These are phyloP conservation scores for Phytophthora cryptogea DNA, from an alignment of 352 stramenopile species.

Conservation along the genomic window DNA sequence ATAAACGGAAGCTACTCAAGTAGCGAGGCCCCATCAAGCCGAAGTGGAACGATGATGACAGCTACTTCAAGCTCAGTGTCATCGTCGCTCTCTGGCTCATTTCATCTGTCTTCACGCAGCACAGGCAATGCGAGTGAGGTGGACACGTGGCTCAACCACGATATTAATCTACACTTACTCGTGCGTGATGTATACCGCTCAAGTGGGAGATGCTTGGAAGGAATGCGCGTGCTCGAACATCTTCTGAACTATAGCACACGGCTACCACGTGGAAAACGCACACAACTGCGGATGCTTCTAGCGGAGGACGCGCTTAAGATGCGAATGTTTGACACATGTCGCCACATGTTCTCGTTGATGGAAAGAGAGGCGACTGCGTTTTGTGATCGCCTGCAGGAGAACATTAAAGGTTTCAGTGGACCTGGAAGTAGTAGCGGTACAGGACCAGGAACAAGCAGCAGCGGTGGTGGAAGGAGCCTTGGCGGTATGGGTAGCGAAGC, in stretches of 20 bases:
- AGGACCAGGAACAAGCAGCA: slow-evolving; percentile 48
- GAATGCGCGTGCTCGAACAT: slow-evolving; percentile 78
- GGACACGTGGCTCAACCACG: slow-evolving; percentile 82
- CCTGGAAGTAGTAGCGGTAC: slow-evolving; percentile 48
- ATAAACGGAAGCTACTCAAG: slow-evolving; percentile 55
- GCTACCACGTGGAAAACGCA: slow-evolving; percentile 79
- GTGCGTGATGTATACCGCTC: slow-evolving; percentile 80
- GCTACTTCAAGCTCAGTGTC: slow-evolving; percentile 68
- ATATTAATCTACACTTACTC: slow-evolving; percentile 84
- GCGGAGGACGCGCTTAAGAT: slow-evolving; percentile 81
- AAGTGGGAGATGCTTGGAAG: slow-evolving; percentile 80
- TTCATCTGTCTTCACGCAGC: slow-evolving; percentile 57
- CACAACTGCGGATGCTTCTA: slow-evolving; percentile 76
- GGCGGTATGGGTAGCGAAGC: slow-evolving; percentile 78
- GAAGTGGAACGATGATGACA: slow-evolving; percentile 73
- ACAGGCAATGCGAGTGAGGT: slow-evolving; percentile 69
- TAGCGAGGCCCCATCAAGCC: slow-evolving; percentile 53
- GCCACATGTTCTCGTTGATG: slow-evolving; percentile 73
- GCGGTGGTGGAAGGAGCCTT: slow-evolving; percentile 61
- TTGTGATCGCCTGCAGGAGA: slow-evolving; percentile 73
- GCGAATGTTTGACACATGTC: slow-evolving; percentile 72
- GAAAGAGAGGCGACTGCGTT: slow-evolving; percentile 80
- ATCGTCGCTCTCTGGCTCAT: slow-evolving; percentile 61
- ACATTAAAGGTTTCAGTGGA: slow-evolving; percentile 61
- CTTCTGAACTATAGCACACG: slow-evolving; percentile 74